Evolutionary conservation across 148 eudicot genomes (phyloP), one percentile per base, ranked within the genome.

Genomic region (Nepenthes gracilis): DNA sequence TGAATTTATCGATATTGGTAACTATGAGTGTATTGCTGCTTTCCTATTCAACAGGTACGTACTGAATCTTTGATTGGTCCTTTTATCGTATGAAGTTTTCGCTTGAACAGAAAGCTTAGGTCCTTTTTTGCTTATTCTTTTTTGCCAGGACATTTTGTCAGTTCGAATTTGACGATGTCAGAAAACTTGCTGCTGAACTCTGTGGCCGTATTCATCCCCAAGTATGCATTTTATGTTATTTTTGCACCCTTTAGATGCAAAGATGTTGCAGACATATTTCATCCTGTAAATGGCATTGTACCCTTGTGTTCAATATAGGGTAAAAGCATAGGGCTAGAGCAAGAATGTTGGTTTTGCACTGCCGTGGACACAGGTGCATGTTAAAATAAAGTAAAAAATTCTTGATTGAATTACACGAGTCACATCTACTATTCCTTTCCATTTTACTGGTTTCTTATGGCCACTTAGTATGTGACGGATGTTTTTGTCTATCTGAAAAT

Each of bases 101-200:
- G 10, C 45, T 8, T 40, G 45, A 40, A 40, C 23, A 8, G 45
- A 40, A 3, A 40, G 2, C 58, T 55, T 38, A 35, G 6, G 34
- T 60, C 23, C 0, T 35, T 47, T 57, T 68, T 9, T 57, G 53
- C 52, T 38, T 56, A 11, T 60, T 36, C 40, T 43, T 36, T 54
- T 61, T 56, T 55, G 54, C 34, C 72, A 88, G 96, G 79, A 87
- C 85, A 55, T 72, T 88, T 69, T 74, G 73, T 70, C 72, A 70
- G 70, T 69, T 47, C 43, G 96, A 88, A 54, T 85, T 75, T 63
- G 87, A 81, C 69, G 89, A 85, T 72, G 96, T 88, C 67, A 70
- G 92, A 58, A 88, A 81, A 72, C 85, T 88, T 68, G 85, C 92
- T 48, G 92, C 96, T 59, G 96, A 88, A 73, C 96, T 85, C 12